phyloP scores from a whole-genome alignment of 495 filamentous ascomycete genomes.

The Thozetella sp. region DNA sequence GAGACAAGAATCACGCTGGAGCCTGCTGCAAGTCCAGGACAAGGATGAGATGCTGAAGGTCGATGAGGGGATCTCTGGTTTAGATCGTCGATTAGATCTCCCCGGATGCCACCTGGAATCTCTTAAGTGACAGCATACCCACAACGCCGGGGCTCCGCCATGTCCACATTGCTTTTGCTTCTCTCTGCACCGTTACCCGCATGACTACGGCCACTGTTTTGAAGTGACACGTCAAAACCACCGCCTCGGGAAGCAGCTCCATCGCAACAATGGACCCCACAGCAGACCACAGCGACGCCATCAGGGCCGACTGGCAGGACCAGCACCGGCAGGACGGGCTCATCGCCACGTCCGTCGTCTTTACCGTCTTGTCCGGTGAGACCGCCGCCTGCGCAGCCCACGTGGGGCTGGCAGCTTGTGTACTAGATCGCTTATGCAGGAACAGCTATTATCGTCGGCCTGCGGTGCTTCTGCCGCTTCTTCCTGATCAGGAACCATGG shows the following conservation, averaged over 20 bases:
- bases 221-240: no score
- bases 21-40: no score
- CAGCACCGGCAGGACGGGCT: conserved; percentile 8
- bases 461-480: conserved; percentile 25
- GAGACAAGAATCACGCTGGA: no score
- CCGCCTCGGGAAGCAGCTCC: not conserved
- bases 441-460: conserved; percentile 23
- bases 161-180: not conserved
- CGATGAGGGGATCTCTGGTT: not conserved
- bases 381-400: no score
- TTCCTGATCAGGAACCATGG: conserved; percentile 26
- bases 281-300: no score
- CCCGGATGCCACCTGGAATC: not conserved
- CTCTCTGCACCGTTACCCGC: not conserved
- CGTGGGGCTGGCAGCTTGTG: not conserved
- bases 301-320: not conserved
- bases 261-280: not conserved
- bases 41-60: not conserved
- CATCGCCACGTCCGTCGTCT: conserved; percentile 12
- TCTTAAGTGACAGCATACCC: not conserved
- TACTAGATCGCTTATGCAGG: not conserved
- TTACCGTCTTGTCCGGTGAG: conserved; percentile 14
- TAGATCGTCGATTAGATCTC: not conserved
- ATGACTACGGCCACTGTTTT: no score
- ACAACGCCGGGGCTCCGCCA: not conserved